A percentile compares a stretch with the other conserved stretches of the same genome.
Evolutionary conservation across 768 basidiomycete genomes (phyloP).

Genomic region (Mycena polygramma): DNA sequence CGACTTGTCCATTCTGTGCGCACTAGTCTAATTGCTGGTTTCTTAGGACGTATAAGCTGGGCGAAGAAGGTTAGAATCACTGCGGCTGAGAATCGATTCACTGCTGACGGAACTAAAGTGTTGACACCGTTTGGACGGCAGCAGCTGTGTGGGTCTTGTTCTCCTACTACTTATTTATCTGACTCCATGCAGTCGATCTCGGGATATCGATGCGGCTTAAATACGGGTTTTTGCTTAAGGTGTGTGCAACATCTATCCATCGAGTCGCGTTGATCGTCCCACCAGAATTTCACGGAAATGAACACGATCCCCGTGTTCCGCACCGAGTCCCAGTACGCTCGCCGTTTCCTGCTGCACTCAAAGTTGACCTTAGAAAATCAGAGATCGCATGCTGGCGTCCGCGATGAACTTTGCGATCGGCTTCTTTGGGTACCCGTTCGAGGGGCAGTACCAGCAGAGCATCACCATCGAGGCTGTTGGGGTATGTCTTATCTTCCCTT

Average conservation of each 20-base stretch:
- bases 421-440: conserved; percentile 82
- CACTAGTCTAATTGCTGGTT: conserved; percentile 6
- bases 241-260: too few relatives aligned
- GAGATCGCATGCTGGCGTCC: conserved; percentile 80
- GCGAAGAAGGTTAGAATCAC: conserved; percentile 80
- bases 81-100: conserved; percentile 1
- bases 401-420: conserved; percentile 78
- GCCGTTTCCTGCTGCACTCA: too few relatives aligned
- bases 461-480: conserved; percentile 77
- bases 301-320: conserved; percentile 82
- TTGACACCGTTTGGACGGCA: conserved; percentile 93
- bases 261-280: conserved; percentile 24
- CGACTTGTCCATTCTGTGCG: conserved; percentile 38
- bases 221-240: conserved; percentile 83
- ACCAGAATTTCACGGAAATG: conserved; percentile 68
- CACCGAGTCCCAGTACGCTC: conserved; percentile 76
- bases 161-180: neutral
- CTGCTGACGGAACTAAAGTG: conserved; percentile 55
- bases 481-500: conserved; percentile 51
- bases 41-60: conserved; percentile 88
- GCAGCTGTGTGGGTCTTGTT: conserved; percentile 74
- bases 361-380: conserved; percentile 41
- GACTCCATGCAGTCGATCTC: conserved; percentile 62
- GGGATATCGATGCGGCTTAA: conserved; percentile 80
- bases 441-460: conserved; percentile 80